Evolutionary conservation across 441 rosid genomes (phyloP), one percentile per base, ranked within the genome.

Genomic region (Erysimum pusillum): DNA sequence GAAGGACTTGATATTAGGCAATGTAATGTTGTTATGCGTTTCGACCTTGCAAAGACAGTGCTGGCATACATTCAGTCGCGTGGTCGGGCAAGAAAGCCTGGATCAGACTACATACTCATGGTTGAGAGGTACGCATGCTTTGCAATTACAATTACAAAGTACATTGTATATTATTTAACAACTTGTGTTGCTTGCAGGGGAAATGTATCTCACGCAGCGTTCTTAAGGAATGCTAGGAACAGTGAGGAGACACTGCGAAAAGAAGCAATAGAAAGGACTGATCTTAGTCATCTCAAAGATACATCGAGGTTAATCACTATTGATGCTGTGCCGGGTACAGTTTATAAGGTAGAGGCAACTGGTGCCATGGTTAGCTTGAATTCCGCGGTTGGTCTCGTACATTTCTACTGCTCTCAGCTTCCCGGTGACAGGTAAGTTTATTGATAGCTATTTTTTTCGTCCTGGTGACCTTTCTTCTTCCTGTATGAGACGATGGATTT

Each of bases 41-140:
- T 96, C 83, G 99, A 96, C 81, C 98, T 96, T 68, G 99, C 99
- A 67, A 96, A 96, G 88, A 96, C 99, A 70, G 98, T 96, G 63
- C 83, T 96, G 67, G 99, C 99, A 15, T 94, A 96, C 75, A 96
- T 96, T 82, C 99, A 96, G 84, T 96, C 99, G 1, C 91, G 98
- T 76, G 99, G 99, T 68, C 95, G 99, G 83, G 99, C 99, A 51
- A 89, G 99, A 85, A 96, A 96, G 82, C 98, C 99, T 81, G 98
- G 99, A 58, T 96, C 98, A 74, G 95, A 91, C 89, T 96, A 96
- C 73, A 92, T 96, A 79, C 90, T 96, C 87, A 96, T 96, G 99
- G 91, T 89, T 79, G 98, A 96, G 88, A 94, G 99, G 99, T 96
- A 48, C 62, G 20, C 44, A 44, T 15, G 32, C 6, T 42, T 58